Evolutionary conservation across 139 green algal species (phyloP).

Genomic region (Volvox africanus): DNA sequence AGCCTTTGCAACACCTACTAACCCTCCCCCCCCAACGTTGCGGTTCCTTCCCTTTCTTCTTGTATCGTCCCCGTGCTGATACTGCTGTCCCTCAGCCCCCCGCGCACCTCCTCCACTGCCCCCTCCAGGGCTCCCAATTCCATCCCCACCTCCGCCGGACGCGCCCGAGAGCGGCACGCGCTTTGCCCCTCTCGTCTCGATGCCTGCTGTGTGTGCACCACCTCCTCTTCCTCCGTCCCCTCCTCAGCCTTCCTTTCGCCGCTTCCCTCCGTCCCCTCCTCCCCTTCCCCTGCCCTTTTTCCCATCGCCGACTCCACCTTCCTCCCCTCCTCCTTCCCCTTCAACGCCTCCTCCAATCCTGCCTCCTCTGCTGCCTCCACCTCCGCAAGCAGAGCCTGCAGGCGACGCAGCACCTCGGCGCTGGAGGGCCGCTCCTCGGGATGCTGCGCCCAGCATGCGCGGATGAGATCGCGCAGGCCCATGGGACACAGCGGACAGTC

Average conservation of each 20-base stretch:
- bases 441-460: constrained; percentile 45
- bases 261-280: not conserved
- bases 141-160: no score
- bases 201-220: no score
- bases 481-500: constrained; percentile 21
- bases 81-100: no score
- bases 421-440: constrained; percentile 34
- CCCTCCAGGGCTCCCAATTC: no score
- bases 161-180: no score
- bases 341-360: not conserved
- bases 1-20: no score
- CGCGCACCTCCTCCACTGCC: no score
- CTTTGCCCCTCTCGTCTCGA: no score
- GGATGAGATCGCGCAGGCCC: constrained; percentile 30
- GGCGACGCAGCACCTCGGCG: not conserved
- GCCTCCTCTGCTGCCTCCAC: constrained; percentile 3
- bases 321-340: not conserved
- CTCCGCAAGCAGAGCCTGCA: constrained; percentile 13
- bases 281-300: not conserved
- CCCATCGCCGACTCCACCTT: not conserved
- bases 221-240: no score
- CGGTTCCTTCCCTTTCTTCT: no score
- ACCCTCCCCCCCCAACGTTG: no score
- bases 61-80: no score
- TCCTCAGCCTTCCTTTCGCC: not conserved